phyloP scores from a whole-genome alignment of 805 yeast genomes.

The Barnettozyma wickerhamii region DNA sequence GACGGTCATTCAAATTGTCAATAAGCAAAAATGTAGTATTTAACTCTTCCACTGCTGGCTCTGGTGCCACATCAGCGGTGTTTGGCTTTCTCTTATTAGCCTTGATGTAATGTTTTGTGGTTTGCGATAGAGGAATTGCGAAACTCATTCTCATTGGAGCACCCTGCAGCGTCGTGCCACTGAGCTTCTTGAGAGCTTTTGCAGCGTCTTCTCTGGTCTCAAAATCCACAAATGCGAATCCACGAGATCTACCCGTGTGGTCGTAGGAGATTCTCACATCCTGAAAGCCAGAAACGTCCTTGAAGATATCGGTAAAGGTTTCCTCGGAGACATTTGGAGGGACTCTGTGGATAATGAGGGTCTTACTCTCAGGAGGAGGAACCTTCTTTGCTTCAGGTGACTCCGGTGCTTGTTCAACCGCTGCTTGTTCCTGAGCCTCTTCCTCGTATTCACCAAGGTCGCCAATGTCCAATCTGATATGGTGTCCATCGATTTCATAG shows the following conservation, averaged over 20 bases:
- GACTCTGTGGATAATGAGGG: not conserved
- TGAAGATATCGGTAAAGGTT: not conserved
- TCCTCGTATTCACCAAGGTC: not conserved
- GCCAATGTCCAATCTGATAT: not conserved
- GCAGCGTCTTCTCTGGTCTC: not conserved
- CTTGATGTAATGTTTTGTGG: not conserved
- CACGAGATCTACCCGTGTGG: not conserved
- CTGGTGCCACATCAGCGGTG: not conserved
- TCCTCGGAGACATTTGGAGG: not conserved
- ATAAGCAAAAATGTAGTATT: too few relatives aligned
- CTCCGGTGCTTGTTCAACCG: too few relatives aligned
- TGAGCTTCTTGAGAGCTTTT: not conserved
- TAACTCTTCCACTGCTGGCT: too few relatives aligned
- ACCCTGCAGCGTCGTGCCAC: not conserved
- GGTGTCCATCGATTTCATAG: not conserved
- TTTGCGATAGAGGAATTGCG: not conserved
- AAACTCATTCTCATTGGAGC: not conserved
- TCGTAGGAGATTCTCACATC: conserved; percentile 1
- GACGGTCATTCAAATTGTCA: not conserved
- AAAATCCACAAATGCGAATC: conserved; percentile 1
- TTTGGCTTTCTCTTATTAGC: not conserved
- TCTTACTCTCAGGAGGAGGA: not conserved
- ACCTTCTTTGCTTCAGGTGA: too few relatives aligned
- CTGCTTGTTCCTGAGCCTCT: too few relatives aligned
- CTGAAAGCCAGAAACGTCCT: not conserved